phyloP scores from a whole-genome alignment of 345 rosid genomes.

The Stellera chamaejasme region DNA sequence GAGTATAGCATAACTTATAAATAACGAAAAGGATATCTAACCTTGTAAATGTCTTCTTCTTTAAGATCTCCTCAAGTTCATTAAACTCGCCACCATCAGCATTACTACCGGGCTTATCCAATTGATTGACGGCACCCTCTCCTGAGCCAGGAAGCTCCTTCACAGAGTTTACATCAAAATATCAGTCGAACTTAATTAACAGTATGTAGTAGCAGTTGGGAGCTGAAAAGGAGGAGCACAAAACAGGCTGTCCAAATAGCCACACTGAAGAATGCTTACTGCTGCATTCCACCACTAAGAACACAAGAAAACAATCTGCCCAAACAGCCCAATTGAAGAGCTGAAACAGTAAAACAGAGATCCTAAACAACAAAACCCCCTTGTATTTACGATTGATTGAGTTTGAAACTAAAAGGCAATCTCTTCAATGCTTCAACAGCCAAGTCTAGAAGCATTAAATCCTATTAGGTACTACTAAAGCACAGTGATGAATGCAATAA shows the following conservation, averaged over 20 bases:
- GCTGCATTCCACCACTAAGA: too few species aligned
- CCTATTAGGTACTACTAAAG: too few species aligned
- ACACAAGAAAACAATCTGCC: too few species aligned
- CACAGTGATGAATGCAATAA: too few species aligned
- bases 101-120: slow-evolving; percentile 18
- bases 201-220: background rate
- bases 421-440: too few species aligned
- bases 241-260: background rate
- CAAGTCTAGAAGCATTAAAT: too few species aligned
- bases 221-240: background rate
- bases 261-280: too few species aligned
- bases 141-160: slow-evolving; percentile 26
- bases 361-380: too few species aligned
- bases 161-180: slow-evolving; percentile 14
- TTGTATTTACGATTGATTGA: too few species aligned
- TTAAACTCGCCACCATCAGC: slow-evolving; percentile 26
- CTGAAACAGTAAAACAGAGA: too few species aligned
- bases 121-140: slow-evolving; percentile 18
- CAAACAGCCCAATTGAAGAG: too few species aligned
- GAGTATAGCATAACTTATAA: background rate
- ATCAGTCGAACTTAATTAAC: slow-evolving; percentile 1
- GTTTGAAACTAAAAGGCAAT: too few species aligned
- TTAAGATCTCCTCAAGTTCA: slow-evolving; percentile 51
- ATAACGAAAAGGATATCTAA: slow-evolving; percentile 11
- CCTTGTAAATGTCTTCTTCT: slow-evolving; percentile 80